Conservation (phyloP, 768 basidiomycete genomes). For the Tylopilus sp. region DNA sequence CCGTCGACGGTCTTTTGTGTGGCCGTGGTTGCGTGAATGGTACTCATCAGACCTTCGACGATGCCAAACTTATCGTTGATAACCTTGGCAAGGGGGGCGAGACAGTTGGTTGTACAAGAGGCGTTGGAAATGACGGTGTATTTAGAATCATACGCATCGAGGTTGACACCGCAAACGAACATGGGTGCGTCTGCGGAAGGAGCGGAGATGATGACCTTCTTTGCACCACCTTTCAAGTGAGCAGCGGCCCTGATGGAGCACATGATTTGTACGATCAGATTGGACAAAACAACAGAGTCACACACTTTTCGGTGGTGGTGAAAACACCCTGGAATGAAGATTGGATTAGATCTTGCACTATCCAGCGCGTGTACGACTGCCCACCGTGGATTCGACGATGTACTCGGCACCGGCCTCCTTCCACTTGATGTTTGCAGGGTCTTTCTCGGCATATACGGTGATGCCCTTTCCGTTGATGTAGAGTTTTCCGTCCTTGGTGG, state of each 20-base stretch:
- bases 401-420: slow-evolving; percentile 78
- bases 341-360: neutral
- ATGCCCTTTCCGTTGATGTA: slow-evolving; percentile 76
- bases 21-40: slow-evolving; percentile 94
- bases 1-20: slow-evolving; percentile 96
- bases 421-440: slow-evolving; percentile 88
- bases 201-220: slow-evolving; percentile 99
- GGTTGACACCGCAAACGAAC: slow-evolving; percentile 95
- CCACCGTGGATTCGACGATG: slow-evolving; percentile 91
- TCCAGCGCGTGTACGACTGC: slow-evolving; percentile 20
- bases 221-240: slow-evolving; percentile 97
- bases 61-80: slow-evolving; percentile 97
- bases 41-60: slow-evolving; percentile 97
- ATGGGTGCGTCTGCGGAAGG: slow-evolving; percentile 97
- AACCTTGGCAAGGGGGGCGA: slow-evolving; percentile 98
- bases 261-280: slow-evolving; percentile 1
- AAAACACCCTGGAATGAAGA: slow-evolving; percentile 75
- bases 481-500: slow-evolving; percentile 86
- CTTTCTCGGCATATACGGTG: slow-evolving; percentile 77
- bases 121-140: slow-evolving; percentile 97
- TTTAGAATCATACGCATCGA: slow-evolving; percentile 85
- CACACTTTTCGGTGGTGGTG: slow-evolving; percentile 84
- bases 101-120: slow-evolving; percentile 99
- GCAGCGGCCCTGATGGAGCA: slow-evolving; percentile 61
- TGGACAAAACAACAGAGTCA: slow-evolving; percentile 25